Percentiles rank a stretch among this genome's conserved stretches.
Evolutionary conservation across 139 green algal genomes (phyloP).

Genomic region (Parachlorella kessleri): DNA sequence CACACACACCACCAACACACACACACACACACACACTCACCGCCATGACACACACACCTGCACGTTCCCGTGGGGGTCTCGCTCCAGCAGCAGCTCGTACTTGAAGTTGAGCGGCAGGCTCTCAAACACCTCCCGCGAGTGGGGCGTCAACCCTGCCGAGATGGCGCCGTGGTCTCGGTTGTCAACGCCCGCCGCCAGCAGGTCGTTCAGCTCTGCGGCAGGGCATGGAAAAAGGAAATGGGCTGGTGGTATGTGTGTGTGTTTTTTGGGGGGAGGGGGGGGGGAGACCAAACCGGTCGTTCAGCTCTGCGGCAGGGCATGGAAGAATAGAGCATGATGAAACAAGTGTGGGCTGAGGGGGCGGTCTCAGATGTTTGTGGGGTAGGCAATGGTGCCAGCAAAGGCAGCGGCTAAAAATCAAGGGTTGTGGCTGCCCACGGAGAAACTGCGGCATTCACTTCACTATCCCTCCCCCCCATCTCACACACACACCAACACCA

Average conservation of each 20-base stretch:
- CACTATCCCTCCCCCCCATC: no score
- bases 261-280: constrained; percentile 2
- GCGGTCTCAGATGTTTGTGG: background rate
- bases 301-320: constrained; percentile 24
- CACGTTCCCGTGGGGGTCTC: constrained; percentile 75
- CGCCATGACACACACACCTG: constrained; percentile 24
- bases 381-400: background rate
- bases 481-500: no score
- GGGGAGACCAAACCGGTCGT: constrained; percentile 42
- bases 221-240: background rate
- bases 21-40: background rate
- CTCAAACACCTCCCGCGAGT: constrained; percentile 34
- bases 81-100: constrained; percentile 58
- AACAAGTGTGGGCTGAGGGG: background rate
- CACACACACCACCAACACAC: background rate
- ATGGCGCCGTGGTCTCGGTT: background rate
- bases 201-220: constrained; percentile 44
- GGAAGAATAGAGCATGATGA: background rate
- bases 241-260: no score
- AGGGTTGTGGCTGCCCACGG: no score
- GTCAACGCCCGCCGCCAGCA: constrained; percentile 29
- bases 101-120: constrained; percentile 46
- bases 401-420: background rate
- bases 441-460: no score
- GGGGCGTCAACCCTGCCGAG: constrained; percentile 3